A percentile compares a stretch with the other conserved stretches of the same genome.
Conservation (phyloP, 129 eudicot genomes). For the Calendula officinalis region DNA sequence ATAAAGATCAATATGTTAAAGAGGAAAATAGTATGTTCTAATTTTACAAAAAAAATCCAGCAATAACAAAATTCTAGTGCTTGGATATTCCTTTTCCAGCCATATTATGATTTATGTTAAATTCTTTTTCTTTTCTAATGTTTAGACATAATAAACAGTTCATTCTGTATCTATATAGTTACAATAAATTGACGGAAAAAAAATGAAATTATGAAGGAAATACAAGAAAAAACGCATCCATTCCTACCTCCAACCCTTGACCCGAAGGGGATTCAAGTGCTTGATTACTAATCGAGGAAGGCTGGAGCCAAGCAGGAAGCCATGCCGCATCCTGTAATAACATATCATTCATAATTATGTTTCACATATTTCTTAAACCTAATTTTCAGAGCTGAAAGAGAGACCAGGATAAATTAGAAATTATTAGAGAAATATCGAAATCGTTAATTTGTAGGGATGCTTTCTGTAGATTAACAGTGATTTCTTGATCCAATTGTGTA, state of each 20-base stretch:
- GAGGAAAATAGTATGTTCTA: background rate
- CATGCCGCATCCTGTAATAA: conserved; percentile 60
- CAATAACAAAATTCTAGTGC: conserved; percentile 2
- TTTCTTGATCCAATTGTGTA: background rate
- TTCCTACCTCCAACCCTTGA: conserved; percentile 16
- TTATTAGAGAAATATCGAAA: no score
- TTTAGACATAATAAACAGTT: no score
- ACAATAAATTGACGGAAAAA: no score
- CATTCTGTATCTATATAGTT: no score
- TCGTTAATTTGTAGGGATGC: no score
- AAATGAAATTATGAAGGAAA: background rate
- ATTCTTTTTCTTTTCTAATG: no score
- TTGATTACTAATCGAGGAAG: conserved; percentile 25
- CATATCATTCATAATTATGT: background rate
- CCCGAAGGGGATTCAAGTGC: conserved; percentile 22
- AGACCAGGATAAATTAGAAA: no score
- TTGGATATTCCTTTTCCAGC: no score
- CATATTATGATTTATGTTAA: no score
- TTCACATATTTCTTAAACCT: background rate
- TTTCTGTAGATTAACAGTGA: background rate
- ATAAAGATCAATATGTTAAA: background rate
- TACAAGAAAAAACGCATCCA: background rate
- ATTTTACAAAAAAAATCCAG: background rate
- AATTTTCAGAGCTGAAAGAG: background rate
- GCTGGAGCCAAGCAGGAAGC: conserved; percentile 89